Base-by-base conservation (phyloP, 345 rosid species). In the Balakata baccata region DNA sequence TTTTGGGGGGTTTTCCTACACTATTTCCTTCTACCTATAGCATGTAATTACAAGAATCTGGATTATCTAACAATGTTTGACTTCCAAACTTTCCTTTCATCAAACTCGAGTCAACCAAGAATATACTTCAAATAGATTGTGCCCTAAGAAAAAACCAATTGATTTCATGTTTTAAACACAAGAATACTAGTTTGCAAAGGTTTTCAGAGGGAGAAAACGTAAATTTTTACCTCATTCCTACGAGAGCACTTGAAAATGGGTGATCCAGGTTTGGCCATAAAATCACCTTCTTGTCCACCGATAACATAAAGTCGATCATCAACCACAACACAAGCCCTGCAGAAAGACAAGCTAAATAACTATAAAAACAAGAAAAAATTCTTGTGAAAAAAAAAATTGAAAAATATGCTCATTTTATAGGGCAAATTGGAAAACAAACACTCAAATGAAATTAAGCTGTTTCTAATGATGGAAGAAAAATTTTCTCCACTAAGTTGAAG, bases 271-370 rank as follows among this genome's bases (percentile, higher is more conserved):
- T 91, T 92, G 13, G 98, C 98, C 98, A 94, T 92, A 83, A 92
- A 94, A 86, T 94, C 98, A 76, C 98, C 98, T 80, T 94, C 98
- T 84, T 94, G 98, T 69, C 98, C 98, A 49, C 98, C 98, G 70
- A 92, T 78, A 58, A 94, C 90, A 74, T 80, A 81, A 73, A 94
- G 92, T 13, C 75, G 82, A 66, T 90, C 97, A 83, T 90, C 81
- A 74, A 84, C 90, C 73, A 92, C 98, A 37, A 92, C 63, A 47
- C 97, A 90, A 38, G 97, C 95, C 87, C 97, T 92, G 74, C 73
- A 81, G 12, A 78, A 29, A 64, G 29, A 23, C 9, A 17, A 16
- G 46, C 6, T 52, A n/a, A 61, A 60, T 41, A 41, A 62, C 8
- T 29, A 41, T 0, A n/a, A 1, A 7, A 50, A n/a, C 23, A 39